Conservation (phyloP, 164 flowering plant genomes). For the Vitis cinerea region DNA sequence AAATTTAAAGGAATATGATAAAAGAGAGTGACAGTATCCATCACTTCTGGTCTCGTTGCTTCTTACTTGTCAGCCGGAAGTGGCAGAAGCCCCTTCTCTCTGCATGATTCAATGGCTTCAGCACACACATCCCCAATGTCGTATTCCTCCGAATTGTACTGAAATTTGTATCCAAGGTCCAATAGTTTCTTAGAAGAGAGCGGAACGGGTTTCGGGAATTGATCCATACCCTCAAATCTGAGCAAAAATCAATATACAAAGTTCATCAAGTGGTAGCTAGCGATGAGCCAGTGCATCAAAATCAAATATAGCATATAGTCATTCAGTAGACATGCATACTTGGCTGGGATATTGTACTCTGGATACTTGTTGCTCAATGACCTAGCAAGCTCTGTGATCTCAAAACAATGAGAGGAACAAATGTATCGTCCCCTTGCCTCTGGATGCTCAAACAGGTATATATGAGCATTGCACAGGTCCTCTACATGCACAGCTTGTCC, state of each 20-base stretch:
- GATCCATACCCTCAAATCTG: conserved; percentile 10
- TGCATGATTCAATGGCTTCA: not conserved
- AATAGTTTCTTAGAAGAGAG: not conserved
- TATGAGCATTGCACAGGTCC: conserved; percentile 22
- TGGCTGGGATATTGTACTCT: conserved; percentile 12
- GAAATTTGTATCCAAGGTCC: conserved; percentile 3
- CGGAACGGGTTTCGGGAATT: not conserved
- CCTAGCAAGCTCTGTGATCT: conserved; percentile 10
- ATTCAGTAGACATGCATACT: not conserved
- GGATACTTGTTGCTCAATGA: conserved; percentile 13
- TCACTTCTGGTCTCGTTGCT: too few species aligned
- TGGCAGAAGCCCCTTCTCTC: not conserved
- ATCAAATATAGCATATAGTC: too few species aligned
- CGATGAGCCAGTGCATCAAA: too few species aligned
- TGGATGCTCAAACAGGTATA: conserved; percentile 21
- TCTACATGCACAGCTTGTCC: conserved; percentile 16
- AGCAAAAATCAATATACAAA: too few species aligned
- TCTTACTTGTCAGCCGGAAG: too few species aligned
- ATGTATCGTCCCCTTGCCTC: conserved; percentile 23
- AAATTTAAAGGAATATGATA: too few species aligned
- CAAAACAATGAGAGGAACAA: conserved; percentile 13
- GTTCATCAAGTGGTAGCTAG: too few species aligned
- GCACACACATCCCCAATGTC: not conserved
- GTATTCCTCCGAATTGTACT: not conserved
- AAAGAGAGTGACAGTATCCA: too few species aligned